These are phyloP conservation scores for Botrytis tulipae DNA, from an alignment of 2,329 filamentous ascomycete genomes.

Conservation along the genomic window DNA sequence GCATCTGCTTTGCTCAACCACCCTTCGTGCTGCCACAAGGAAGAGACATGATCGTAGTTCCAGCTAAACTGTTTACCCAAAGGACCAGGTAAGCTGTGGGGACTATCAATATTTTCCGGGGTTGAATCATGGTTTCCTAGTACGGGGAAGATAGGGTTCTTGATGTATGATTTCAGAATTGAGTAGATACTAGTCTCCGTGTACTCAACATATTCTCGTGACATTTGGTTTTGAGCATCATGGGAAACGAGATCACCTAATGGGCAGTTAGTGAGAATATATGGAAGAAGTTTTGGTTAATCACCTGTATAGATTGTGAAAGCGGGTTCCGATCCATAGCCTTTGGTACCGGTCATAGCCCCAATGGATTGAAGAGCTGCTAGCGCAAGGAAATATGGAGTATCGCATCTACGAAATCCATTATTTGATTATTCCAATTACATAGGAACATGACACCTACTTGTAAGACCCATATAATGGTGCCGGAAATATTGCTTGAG, in stretches of 20 bases:
- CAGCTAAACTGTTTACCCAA: slow-evolving; percentile 56
- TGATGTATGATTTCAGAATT: slow-evolving; percentile 56
- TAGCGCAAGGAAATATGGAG: slow-evolving; percentile 55
- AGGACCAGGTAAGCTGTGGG: slow-evolving; percentile 51
- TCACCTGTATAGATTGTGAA: slow-evolving; percentile 52
- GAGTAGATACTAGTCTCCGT: slow-evolving; percentile 52
- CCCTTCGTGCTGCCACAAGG: slow-evolving; percentile 54
- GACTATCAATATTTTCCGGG: slow-evolving; percentile 52
- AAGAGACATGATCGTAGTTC: slow-evolving; percentile 57
- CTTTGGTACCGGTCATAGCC: slow-evolving; percentile 54
- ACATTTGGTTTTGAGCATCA: slow-evolving; percentile 51
- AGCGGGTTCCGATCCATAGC: slow-evolving; percentile 44
- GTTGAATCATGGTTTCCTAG: slow-evolving; percentile 58
- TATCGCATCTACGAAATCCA: slow-evolving; percentile 46
- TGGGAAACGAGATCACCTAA: slow-evolving; percentile 54
- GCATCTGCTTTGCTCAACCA: slow-evolving; percentile 51
- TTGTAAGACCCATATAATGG: slow-evolving; percentile 54
- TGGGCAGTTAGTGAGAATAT: neutral
- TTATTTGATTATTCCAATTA: neutral
- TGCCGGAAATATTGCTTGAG: slow-evolving; percentile 46
- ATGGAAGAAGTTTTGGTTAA: neutral
- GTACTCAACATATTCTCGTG: slow-evolving; percentile 52
- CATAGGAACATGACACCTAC: slow-evolving; percentile 24
- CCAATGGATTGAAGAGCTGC: slow-evolving; percentile 55
- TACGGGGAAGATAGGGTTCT: slow-evolving; percentile 54